Conservation (phyloP, 1,284 basidiomycete species). For the Apiotrichum gamsii region DNA sequence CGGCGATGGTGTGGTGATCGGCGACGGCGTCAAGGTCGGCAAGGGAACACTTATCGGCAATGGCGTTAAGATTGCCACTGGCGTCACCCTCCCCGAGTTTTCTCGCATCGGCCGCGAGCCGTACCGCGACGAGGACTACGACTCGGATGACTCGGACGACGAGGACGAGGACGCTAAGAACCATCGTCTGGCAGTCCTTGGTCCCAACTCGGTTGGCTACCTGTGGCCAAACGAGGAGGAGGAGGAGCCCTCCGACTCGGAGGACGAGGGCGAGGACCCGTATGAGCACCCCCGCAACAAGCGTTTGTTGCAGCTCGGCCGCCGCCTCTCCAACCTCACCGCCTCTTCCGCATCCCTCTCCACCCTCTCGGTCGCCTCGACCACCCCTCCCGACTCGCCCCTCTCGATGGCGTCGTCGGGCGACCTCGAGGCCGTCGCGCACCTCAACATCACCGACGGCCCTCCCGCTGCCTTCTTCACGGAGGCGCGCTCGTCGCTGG, state of each 20-base stretch:
- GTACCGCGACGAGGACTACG: conserved; percentile 66
- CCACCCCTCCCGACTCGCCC: conserved; percentile 28
- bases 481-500: conserved; percentile 40
- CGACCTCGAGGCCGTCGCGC: conserved; percentile 20
- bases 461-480: conserved; percentile 33
- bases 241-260: conserved; percentile 31
- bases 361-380: conserved; percentile 44
- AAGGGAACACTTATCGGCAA: conserved; percentile 57
- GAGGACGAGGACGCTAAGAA: conserved; percentile 40
- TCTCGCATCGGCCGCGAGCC: conserved; percentile 67
- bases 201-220: conserved; percentile 39
- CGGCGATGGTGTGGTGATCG: conserved; percentile 47
- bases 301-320: conserved; percentile 42
- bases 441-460: conserved; percentile 27
- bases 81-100: conserved; percentile 63
- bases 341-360: conserved; percentile 35
- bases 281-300: conserved; percentile 47
- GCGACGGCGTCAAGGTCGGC: conserved; percentile 49
- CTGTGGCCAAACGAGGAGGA: conserved; percentile 48
- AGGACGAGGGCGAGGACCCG: conserved; percentile 43
- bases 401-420: conserved; percentile 17
- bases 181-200: conserved; percentile 29
- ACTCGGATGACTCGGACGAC: conserved; percentile 53
- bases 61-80: conserved; percentile 64
- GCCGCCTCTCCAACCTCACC: conserved; percentile 33